Evolutionary conservation across 495 filamentous ascomycete species (phyloP).

Genomic region (Copromyces sp.): DNA sequence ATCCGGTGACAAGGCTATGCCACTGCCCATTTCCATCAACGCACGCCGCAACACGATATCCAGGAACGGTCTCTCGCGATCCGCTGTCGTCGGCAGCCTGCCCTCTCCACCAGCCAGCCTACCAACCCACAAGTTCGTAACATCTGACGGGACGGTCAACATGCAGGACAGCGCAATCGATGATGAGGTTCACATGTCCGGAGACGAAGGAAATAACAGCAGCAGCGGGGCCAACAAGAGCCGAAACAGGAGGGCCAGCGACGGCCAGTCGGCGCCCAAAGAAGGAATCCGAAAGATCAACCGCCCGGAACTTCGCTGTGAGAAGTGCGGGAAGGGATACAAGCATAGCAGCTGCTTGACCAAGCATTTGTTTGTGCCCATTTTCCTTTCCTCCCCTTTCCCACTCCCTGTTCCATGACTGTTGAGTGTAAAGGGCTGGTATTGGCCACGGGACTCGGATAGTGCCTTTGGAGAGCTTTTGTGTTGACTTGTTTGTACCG

Average conservation of each 20-base stretch:
- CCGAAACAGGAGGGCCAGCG: constrained; percentile 73
- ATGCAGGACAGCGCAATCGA: constrained; percentile 49
- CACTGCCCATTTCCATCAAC: constrained; percentile 39
- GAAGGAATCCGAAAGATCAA: constrained; percentile 65
- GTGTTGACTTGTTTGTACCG: constrained; percentile 37
- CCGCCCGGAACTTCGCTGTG: constrained; percentile 81
- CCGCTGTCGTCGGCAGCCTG: constrained; percentile 42
- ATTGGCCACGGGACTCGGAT: constrained; percentile 11
- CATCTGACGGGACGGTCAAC: constrained; percentile 27
- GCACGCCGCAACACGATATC: constrained; percentile 44
- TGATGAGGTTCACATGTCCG: constrained; percentile 45
- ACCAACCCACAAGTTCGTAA: constrained; percentile 33
- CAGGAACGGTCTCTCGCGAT: constrained; percentile 31
- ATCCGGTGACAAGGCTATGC: constrained; percentile 43
- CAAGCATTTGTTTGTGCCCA: constrained; percentile 98
- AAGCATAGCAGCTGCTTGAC: constrained; percentile 99
- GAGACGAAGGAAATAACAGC: constrained; percentile 51
- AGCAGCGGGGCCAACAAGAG: constrained; percentile 52
- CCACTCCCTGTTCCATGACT: constrained; percentile 23
- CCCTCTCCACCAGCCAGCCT: constrained; percentile 45
- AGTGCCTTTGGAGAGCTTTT: constrained; percentile 16
- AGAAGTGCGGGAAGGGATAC: constrained; percentile 98
- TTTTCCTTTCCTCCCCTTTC: constrained; percentile 38
- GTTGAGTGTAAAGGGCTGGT: constrained; percentile 10
- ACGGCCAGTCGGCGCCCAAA: constrained; percentile 70